Conservation (phyloP, 2,329 filamentous ascomycete genomes). For the Penicillium sp. region DNA sequence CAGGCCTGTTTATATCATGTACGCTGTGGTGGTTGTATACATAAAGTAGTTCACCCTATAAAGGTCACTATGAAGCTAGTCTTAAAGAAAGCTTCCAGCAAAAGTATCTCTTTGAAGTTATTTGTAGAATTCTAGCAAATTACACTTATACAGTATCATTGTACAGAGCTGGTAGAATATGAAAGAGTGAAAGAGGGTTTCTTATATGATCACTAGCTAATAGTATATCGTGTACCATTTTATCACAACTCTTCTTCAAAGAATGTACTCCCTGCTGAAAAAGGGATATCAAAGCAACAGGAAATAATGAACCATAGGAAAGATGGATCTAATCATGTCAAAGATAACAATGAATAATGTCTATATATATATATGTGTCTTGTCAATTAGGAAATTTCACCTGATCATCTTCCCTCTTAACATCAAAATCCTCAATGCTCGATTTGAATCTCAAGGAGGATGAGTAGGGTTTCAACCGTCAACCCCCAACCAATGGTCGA, state of each 20-base stretch:
- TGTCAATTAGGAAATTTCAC: constrained; percentile 1
- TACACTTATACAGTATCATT: background rate
- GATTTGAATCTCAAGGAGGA: background rate
- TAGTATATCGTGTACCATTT: background rate
- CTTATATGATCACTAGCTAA: background rate
- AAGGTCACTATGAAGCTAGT: background rate
- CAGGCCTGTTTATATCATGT: background rate
- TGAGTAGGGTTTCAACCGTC: background rate
- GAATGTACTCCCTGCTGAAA: background rate
- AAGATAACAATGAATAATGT: constrained; percentile 5
- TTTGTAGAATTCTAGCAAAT: background rate
- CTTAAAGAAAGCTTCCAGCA: background rate
- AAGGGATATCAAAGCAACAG: constrained; percentile 9
- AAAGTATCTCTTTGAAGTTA: background rate
- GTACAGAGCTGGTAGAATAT: background rate
- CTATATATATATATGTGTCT: constrained; percentile 5
- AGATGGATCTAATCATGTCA: background rate
- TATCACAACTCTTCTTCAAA: background rate
- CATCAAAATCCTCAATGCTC: background rate
- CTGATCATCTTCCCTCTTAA: constrained; percentile 1
- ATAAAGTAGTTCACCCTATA: background rate
- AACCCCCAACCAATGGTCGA: background rate
- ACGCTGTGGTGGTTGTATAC: background rate
- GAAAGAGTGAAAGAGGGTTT: background rate
- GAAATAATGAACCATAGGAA: constrained; percentile 6